Conservation (phyloP, 495 filamentous ascomycete genomes). For the Daldinia grandis region DNA sequence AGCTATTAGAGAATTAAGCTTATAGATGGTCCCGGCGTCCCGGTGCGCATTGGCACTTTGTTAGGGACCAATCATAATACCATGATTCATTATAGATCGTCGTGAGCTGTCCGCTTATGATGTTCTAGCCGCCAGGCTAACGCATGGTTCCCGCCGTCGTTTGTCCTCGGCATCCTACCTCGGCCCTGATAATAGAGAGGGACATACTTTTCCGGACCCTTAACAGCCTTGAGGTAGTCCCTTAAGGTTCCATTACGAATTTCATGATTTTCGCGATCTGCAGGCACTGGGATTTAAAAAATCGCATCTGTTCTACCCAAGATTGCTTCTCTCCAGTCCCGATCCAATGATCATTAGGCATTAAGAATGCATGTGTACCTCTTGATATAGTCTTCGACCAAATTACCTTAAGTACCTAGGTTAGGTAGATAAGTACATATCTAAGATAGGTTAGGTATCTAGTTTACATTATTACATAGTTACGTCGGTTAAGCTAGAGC, state of each 20-base stretch:
- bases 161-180: background rate
- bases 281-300: constrained; percentile 2
- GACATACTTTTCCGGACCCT: background rate
- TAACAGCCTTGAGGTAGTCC: background rate
- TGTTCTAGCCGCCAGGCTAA: constrained; percentile 13
- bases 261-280: background rate
- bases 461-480: no score
- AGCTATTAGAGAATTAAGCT: constrained; percentile 11
- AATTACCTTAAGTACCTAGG: background rate
- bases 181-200: constrained; percentile 12
- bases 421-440: no score
- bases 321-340: constrained; percentile 20
- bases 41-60: background rate
- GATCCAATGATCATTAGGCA: constrained; percentile 1
- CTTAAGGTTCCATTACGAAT: constrained; percentile 11
- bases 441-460: no score
- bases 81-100: background rate
- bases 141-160: constrained; percentile 9
- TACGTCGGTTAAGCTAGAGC: background rate
- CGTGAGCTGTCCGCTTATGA: background rate
- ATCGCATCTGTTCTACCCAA: constrained; percentile 21
- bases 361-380: background rate
- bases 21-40: background rate
- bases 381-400: background rate
- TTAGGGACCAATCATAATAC: background rate